Evolutionary conservation across 2,329 filamentous ascomycete genomes (phyloP), one percentile per base, ranked within the genome.

Genomic region (Claviceps digitariae): DNA sequence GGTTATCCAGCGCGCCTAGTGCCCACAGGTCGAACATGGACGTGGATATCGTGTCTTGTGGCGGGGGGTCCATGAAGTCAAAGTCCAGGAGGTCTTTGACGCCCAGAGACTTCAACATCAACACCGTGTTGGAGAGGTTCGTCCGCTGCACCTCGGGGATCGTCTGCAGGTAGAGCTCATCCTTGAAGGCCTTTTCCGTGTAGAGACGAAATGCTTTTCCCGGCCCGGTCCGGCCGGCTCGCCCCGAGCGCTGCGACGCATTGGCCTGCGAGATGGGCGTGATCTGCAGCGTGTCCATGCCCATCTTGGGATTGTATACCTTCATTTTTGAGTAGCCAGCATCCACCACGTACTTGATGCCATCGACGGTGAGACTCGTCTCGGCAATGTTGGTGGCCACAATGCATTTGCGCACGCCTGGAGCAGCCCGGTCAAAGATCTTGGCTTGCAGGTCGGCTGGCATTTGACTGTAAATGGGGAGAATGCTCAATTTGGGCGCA

Each of bases 401-500:
- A 58, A 98, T 95, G 62, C 95, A 94, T 66, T 98, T 98, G 55
- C 93, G 83, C 4, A 95, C 90, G 1, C 93, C 93, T 0, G 90
- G 86, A 2, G 87, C 76, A 2, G 94, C 93, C 59, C 84, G 82
- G 64, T 98, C 91, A 62, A 98, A 98, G 59, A 98, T 98, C 69
- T 94, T 97, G 55, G 93, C 89, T 68, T 98, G 94, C 38, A 98
- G 74, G 67, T 98, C 94, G 36, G 93, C 93, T 2, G 93, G 94
- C 93, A 98, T 96, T 68, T 98, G 93, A 76, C 90, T 96, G 79
- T 98, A 98, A 53, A 98, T 97, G 0, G 94, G 94, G 29, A 98
- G 71, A 52, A 98, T 95, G 65, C 87, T 91, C 55, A 98, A 80
- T 65, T 95, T 91, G 1, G 93, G 90, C 1, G 93, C 91, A 62